Evolutionary conservation across 2,329 filamentous ascomycete genomes (phyloP).

Genomic region (Cucurbitaria berberidis): DNA sequence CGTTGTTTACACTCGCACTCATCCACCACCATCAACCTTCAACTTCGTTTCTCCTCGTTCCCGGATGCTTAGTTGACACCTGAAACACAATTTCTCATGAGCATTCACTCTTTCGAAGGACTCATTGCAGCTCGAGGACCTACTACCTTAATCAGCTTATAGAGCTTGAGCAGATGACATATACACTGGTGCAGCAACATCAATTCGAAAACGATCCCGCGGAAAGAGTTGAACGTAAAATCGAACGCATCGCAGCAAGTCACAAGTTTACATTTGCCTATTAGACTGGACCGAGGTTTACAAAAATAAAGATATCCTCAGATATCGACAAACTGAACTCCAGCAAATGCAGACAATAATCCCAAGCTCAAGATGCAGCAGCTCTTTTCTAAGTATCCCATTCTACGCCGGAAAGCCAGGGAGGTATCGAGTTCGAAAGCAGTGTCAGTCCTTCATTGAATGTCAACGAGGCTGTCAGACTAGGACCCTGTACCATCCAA

Average conservation of each 20-base stretch:
- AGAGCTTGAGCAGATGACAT: neutral
- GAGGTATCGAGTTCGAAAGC: conserved; percentile 10
- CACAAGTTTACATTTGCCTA: neutral
- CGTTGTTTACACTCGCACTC: neutral
- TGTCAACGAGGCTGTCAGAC: conserved; percentile 4
- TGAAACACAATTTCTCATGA: too few species aligned
- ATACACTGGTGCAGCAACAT: neutral
- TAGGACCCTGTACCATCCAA: neutral
- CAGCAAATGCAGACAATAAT: conserved; percentile 29
- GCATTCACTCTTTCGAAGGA: too few species aligned
- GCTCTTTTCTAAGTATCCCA: conserved; percentile 9
- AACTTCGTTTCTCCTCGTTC: neutral
- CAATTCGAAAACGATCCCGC: neutral
- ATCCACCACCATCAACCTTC: neutral
- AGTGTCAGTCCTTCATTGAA: neutral
- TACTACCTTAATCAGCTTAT: too few species aligned
- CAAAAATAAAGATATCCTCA: neutral
- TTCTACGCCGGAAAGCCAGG: conserved; percentile 11
- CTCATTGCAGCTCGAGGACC: too few species aligned
- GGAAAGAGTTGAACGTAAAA: too few species aligned
- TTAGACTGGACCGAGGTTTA: neutral
- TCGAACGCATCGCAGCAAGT: neutral
- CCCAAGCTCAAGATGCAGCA: conserved; percentile 22
- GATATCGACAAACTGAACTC: conserved; percentile 1
- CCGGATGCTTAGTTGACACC: neutral